Evolutionary conservation across 1,284 basidiomycete genomes (phyloP), one percentile per base, ranked within the genome.

Genomic region (Grifola frondosa): DNA sequence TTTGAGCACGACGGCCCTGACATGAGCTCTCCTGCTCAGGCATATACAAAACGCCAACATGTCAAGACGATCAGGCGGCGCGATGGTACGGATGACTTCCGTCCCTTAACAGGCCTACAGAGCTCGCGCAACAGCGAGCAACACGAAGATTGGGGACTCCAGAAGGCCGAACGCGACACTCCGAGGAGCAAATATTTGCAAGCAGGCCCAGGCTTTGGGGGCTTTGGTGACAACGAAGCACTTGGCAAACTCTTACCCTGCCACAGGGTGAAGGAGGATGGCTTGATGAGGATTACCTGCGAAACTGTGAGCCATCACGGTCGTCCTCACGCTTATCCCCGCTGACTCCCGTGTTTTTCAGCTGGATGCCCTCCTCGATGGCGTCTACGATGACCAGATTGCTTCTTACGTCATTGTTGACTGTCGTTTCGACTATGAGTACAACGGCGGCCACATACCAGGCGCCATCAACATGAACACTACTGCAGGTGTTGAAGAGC

Each of bases 401-500:
- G 72, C 75, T 30, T 74, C 80, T 34, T 95, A 76, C 63, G 77
- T 88, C 50, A 69, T 99, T 42, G 85, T 99, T 58, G 96, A 99
- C 69, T 99, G 97, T 65, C 89, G 96, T 21, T 99, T 99, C 65
- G 91, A 93, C 53, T 99, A 97, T 62, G 97, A 99, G 69, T 97
- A 88, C 64, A 76, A 80, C 37, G 96, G 96, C 10, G 97, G 96
- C 0, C 96, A 99, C 68, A 84, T 99, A 49, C 80, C 80, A 4
- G 90, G 93, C 13, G 95, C 97, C 3, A 75, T 95, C 65, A 98
- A 98, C 64, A 81, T 99, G 58, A 91, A 90, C 62, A 91, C 84
- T n/a, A 83, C 86, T 10, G 68, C 78, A 26, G 81, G 80, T 37
- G 80, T 97, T 21, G 92, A 97, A 59, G 82, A 88, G 29, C 76